Base-by-base conservation (phyloP, 1,284 basidiomycete genomes). In the Cystobasidiaceae sp. region DNA sequence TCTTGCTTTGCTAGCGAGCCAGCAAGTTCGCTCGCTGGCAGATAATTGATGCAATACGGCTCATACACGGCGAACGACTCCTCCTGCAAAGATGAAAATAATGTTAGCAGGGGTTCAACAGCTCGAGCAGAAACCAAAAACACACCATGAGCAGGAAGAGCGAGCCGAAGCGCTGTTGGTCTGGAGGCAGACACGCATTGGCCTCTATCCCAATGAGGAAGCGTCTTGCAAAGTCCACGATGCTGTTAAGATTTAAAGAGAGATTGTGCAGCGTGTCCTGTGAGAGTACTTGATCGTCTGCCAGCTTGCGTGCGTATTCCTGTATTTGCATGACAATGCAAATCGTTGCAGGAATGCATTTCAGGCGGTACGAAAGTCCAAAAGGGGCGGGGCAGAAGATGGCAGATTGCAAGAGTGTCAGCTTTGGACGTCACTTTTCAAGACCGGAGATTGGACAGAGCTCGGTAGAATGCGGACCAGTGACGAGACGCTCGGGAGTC, bases 1-100 rank as follows among this genome's bases (percentile, higher is more conserved):
- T 91, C 88, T 66, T 85, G 85, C 60, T 92, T 83, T 21, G 43
- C 30, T 9, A 64, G 23, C 13, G 33, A 43, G 19, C 34, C 49
- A 81, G 94, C 86, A 46, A 93, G 83, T 60, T 91, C 86, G 75
- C 88, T 85, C 52, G 91, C 87, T 75, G 87, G 85, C 41, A 88
- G 89, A 78, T 93, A 93, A 79, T 98, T 97, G 48, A 92, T 92
- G 77, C 94, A 98, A 77, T 97, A 98, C 4, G 93, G 93, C 75
- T 96, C 93, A 78, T 99, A 99, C 39, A 91, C 89, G 50, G 85
- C 83, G 75, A 97, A 96, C 71, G 92, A 89, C 66, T 90, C 84
- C 82, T 98, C 94, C 89, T 93, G 81, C 82, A 7, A 13, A 1
- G 8, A 37, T 4, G 7, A 9, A 28, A 51, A 25, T 17, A 21